Base-by-base conservation (phyloP, 257 asterid genomes). In the Gentiana macrophylla region DNA sequence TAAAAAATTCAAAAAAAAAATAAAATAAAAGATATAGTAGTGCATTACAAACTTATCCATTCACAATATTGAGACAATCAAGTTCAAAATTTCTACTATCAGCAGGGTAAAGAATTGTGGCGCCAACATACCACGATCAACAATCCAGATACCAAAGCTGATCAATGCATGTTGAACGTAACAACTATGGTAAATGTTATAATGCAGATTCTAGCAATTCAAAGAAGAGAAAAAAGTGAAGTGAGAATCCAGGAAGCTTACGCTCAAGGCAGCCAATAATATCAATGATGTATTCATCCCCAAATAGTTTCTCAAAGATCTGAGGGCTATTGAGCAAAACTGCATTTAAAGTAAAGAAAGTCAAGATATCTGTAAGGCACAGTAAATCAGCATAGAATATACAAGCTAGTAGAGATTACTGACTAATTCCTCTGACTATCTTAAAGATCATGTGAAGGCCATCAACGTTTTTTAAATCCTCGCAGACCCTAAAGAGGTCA, bases 191-290 rank as follows among this genome's bases (percentile, higher is more conserved):
- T 11, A 58, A 5, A 38, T 43, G 3, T 44, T 35, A 24, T 33
- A 24, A 44, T 41, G 12, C 53, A 64, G 59, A 12, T 32, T 3
- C 38, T 33, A 24, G 38, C 33, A 35, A 50, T 8, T 51, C 11
- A 35, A 51, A 41, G 53, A 3, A 37, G 13, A 52, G 33, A 46
- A 48, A 48, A 41, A 34, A 9, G 24, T 32, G 32, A 10, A 50
- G 58, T 12, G 43, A 4, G 50, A 32, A 35, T 12, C 13, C 24
- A 34, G 53, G 53, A 36, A 54, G 64, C 90, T 78, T 77, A 92
- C 99, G 81, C 72, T 92, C 99, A 59, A 92, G 83, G 79, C 95
- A 85, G 65, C 99, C 99, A 61, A 92, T 83, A 67, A 88, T 67
- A 75, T 92, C 95, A 82, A 88, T 80, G 48, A 92, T 80, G 78